A percentile compares a stretch with the other conserved stretches of the same genome.
These are phyloP conservation scores for Rhamnella rubrinervis DNA, from an alignment of 331 rosid species.

Conservation along the genomic window DNA sequence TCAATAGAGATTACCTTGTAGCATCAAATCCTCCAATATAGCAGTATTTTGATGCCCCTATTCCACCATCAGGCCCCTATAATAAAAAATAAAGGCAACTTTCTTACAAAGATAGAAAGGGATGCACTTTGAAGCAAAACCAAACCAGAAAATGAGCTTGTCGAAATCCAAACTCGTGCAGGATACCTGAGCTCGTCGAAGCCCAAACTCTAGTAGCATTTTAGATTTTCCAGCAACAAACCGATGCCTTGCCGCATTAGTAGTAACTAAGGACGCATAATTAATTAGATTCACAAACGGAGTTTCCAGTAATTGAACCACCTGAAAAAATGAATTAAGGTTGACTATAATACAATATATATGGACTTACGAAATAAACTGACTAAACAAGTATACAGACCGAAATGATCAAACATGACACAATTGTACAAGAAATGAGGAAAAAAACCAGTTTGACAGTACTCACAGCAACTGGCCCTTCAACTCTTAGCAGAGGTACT, in stretches of 20 bases:
- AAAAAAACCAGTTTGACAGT: conserved; percentile 11
- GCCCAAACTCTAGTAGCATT: conserved; percentile 90
- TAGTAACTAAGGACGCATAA: conserved; percentile 79
- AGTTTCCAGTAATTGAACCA: conserved; percentile 93
- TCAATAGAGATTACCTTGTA: conserved; percentile 62
- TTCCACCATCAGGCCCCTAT: conserved; percentile 98
- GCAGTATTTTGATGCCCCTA: conserved; percentile 91
- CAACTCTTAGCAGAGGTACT: conserved; percentile 81
- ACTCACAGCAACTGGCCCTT: conserved; percentile 97
- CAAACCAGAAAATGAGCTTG: conserved; percentile 44
- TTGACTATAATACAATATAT: conserved; percentile 9
- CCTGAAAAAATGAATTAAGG: conserved; percentile 47
- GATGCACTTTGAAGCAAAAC: conserved; percentile 18
- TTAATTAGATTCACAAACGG: conserved; percentile 80
- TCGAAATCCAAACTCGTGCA: conserved; percentile 58
- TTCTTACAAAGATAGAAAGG: conserved; percentile 10
- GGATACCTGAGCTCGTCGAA: conserved; percentile 93
- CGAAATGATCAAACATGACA: background rate
- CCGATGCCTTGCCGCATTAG: conserved; percentile 98
- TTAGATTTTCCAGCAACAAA: conserved; percentile 94
- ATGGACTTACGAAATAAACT: conserved; percentile 7
- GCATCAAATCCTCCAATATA: conserved; percentile 98
- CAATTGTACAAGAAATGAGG: background rate
- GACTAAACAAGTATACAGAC: background rate
- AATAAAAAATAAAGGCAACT: conserved; percentile 23